Evolutionary conservation across 2,329 filamentous ascomycete genomes (phyloP).

Genomic region (Exophiala aquamarina): DNA sequence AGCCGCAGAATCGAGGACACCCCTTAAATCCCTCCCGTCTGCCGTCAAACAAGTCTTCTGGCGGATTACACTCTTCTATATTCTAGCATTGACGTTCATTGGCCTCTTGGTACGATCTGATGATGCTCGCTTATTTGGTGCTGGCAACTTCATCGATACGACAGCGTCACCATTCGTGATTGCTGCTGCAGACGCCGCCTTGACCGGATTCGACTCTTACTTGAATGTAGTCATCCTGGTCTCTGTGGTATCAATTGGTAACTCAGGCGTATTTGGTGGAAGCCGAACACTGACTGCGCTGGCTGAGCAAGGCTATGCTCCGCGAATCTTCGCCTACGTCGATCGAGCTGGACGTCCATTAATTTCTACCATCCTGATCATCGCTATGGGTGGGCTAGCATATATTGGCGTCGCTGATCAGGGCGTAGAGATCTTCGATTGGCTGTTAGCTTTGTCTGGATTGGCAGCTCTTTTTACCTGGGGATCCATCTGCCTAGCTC

Average conservation of each 20-base stretch:
- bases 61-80: conserved; percentile 52
- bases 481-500: conserved; percentile 64
- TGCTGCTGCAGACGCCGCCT: conserved; percentile 60
- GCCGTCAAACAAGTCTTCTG: conserved; percentile 54
- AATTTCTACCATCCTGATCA: conserved; percentile 37
- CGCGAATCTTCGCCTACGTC: conserved; percentile 45
- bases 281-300: conserved; percentile 59
- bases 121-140: conserved; percentile 40
- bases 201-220: conserved; percentile 60
- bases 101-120: conserved; percentile 45
- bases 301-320: conserved; percentile 45
- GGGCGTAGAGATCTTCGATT: conserved; percentile 58
- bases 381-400: conserved; percentile 41
- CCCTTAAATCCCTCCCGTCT: conserved; percentile 47
- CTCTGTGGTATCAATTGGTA: conserved; percentile 59
- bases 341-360: conserved; percentile 47
- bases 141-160: conserved; percentile 36
- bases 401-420: conserved; percentile 40
- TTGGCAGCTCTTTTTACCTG: conserved; percentile 65
- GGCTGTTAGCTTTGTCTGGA: conserved; percentile 64
- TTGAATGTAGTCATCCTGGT: conserved; percentile 69
- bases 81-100: conserved; percentile 46
- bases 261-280: conserved; percentile 57
- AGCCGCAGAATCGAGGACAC: conserved; percentile 53
- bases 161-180: conserved; percentile 65